Base-by-base conservation (phyloP, 495 filamentous ascomycete genomes). In the Tricharina praecox region DNA sequence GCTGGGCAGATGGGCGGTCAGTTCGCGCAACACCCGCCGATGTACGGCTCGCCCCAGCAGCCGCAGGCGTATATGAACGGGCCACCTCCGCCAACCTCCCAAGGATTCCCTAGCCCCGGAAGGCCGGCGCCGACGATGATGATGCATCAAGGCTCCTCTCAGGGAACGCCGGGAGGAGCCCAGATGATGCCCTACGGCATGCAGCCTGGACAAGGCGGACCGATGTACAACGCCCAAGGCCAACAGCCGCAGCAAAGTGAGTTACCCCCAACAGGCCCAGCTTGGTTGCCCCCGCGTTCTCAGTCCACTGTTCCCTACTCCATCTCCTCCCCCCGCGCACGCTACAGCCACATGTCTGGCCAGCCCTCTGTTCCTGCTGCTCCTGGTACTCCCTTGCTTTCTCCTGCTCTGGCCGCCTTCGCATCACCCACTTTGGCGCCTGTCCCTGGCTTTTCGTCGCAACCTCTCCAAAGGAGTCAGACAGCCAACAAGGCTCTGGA, bases 61-160 rank as follows among this genome's bases (percentile, higher is more conserved):
- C 66, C 64, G 11, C 75, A 78, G 39, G 71, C 69, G 3, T 81
- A 77, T 56, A 70, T 73, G 9, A 75, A 77, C 33, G 67, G 68
- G 48, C 68, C 72, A 16, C 70, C 73, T 53, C 70, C 73, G 52
- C 70, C 76, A 23, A 77, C 68, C 50, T 54, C 57, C 5, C 58
- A 60, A 48, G 75, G 76, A 37, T 82, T 74, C 60, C 75, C 75
- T 26, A 80, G 76, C 51, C 77, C 78, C 4, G 69, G 74, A 48
- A 70, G 76, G 25, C 70, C 67, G 11, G 76, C 79, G 10, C 76
- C 75, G 2, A n/a, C n/a, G n/a, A 78, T 82, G 74, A 82, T 79
- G 76, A 75, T 75, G 65, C 80, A 83, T 56, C 71, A 76, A 49
- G 53, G 53, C 33, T 61, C 58, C 25, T 53, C 50, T 18, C 57